Evolutionary conservation across 1,139 yeast genomes (phyloP).

Genomic region (Zygosaccharomyces pseudobailii): DNA sequence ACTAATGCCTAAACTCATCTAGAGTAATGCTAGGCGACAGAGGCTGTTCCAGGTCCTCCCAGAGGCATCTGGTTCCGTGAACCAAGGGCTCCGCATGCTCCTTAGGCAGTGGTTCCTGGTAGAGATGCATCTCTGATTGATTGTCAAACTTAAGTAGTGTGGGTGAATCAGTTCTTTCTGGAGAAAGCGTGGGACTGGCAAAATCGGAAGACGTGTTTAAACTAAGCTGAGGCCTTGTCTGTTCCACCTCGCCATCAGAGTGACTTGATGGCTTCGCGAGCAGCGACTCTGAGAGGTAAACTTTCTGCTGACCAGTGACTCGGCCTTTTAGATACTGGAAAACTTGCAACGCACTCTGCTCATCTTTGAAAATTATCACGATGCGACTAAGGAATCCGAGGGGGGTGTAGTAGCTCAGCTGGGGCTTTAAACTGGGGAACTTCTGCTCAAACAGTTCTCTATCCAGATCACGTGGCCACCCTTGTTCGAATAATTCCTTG

Average conservation of each 20-base stretch:
- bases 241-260: constrained; percentile 1
- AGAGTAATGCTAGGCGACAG: constrained; percentile 19
- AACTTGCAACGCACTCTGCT: constrained; percentile 20
- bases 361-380: constrained; percentile 28
- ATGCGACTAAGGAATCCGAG: constrained; percentile 30
- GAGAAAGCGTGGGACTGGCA: constrained; percentile 27
- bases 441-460: constrained; percentile 18
- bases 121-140: constrained; percentile 25
- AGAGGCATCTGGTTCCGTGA: constrained; percentile 1
- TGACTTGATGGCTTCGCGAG: constrained; percentile 3
- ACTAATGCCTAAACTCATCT: constrained; percentile 17
- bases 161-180: constrained; percentile 30
- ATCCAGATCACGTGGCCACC: constrained; percentile 29
- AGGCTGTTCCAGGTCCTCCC: constrained; percentile 2
- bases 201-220: not conserved
- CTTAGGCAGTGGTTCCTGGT: constrained; percentile 31
- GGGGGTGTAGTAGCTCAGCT: constrained; percentile 30
- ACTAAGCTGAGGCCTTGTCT: not conserved
- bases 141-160: constrained; percentile 27
- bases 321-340: constrained; percentile 18
- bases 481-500: constrained; percentile 19
- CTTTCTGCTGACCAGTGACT: constrained; percentile 13
- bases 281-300: constrained; percentile 30
- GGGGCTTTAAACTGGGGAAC: constrained; percentile 22
- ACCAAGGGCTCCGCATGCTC: not conserved